Conservation (phyloP, 805 yeast species). For the Wickerhamiella allomyrinae region DNA sequence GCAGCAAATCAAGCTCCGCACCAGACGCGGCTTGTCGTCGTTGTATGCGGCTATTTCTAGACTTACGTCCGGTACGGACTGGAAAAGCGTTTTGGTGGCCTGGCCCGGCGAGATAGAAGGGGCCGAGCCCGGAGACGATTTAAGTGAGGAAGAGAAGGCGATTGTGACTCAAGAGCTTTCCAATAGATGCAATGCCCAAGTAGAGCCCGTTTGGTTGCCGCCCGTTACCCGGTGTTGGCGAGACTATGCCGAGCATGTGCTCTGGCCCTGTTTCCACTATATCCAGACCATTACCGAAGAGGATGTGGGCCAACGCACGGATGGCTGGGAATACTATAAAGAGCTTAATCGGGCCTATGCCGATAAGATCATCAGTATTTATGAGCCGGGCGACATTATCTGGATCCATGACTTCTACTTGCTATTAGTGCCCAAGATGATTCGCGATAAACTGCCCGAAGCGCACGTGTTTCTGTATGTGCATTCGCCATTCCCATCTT, state of each 20-base stretch:
- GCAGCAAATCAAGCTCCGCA: conserved; percentile 28
- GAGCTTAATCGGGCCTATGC: conserved; percentile 84
- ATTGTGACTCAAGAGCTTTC: conserved; percentile 33
- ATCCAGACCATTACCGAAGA: conserved; percentile 34
- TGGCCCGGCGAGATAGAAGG: conserved; percentile 84
- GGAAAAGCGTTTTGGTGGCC: conserved; percentile 81
- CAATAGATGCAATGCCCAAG: conserved; percentile 9
- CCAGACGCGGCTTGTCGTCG: conserved; percentile 67
- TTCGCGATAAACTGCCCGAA: conserved; percentile 62
- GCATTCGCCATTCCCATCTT: conserved; percentile 89
- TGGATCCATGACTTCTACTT: conserved; percentile 90
- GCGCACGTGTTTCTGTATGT: conserved; percentile 65
- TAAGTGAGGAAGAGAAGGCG: conserved; percentile 42
- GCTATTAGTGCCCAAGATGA: conserved; percentile 64
- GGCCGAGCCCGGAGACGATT: conserved; percentile 18
- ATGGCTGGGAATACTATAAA: conserved; percentile 76
- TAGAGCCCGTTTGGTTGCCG: conserved; percentile 67
- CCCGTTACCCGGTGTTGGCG: conserved; percentile 75
- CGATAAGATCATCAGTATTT: conserved; percentile 54
- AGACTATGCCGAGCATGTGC: conserved; percentile 69
- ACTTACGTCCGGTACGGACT: conserved; percentile 35
- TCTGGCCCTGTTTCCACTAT: conserved; percentile 94
- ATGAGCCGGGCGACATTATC: conserved; percentile 77
- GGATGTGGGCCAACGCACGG: conserved; percentile 36
- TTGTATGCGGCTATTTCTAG: conserved; percentile 51